Evolutionary conservation across 2,329 filamentous ascomycete genomes (phyloP).

Genomic region (Colletotrichum godetiae): DNA sequence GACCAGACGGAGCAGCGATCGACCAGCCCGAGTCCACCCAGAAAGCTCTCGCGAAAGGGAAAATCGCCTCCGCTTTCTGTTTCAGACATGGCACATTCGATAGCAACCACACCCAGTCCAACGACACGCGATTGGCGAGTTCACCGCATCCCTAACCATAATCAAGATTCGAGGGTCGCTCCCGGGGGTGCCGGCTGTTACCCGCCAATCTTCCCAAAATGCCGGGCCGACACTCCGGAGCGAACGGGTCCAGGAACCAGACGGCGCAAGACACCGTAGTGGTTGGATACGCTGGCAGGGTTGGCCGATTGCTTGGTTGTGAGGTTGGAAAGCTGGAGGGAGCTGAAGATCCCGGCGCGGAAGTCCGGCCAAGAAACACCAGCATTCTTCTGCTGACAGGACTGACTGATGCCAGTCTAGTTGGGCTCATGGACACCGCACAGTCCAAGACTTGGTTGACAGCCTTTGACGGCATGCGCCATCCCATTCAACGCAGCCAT

Average conservation of each 20-base stretch:
- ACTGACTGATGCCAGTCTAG: background rate
- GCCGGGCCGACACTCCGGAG: conserved; percentile 9
- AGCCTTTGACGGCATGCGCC: conserved; percentile 27
- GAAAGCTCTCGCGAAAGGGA: conserved; percentile 3
- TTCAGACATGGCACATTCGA: conserved; percentile 26
- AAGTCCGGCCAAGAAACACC: background rate
- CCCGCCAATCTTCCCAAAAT: conserved; percentile 20
- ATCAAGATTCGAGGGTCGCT: conserved; percentile 22
- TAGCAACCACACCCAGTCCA: conserved; percentile 12
- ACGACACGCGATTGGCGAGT: conserved; percentile 22
- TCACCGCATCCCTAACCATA: conserved; percentile 19
- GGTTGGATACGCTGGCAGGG: background rate
- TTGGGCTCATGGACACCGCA: background rate
- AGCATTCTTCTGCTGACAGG: conserved; percentile 6
- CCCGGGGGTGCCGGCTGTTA: conserved; percentile 11
- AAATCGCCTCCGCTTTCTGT: conserved; percentile 27
- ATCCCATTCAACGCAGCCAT: conserved; percentile 28
- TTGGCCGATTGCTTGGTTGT: conserved; percentile 10
- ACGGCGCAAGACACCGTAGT: background rate
- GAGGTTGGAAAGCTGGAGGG: background rate
- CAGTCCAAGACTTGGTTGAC: conserved; percentile 4
- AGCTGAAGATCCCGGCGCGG: background rate
- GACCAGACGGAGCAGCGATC: conserved; percentile 19
- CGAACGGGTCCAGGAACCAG: background rate
- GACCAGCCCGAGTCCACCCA: background rate